Percentiles rank a stretch among this genome's conserved stretches.
phyloP scores from a whole-genome alignment of 352 stramenopile species.

The Pythium inflatum region DNA sequence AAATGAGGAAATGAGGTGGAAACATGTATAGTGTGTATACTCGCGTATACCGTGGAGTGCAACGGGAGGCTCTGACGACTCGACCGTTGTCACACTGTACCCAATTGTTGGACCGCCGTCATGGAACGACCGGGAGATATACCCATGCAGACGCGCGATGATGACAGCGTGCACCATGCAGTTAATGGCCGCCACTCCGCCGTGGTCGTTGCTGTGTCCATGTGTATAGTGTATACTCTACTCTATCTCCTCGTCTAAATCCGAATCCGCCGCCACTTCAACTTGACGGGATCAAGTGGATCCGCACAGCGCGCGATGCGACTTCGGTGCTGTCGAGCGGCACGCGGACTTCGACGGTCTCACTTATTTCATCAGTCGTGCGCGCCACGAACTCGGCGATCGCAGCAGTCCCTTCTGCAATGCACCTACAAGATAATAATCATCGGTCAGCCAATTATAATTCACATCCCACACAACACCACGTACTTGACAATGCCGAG shows the following conservation, averaged over 20 bases:
- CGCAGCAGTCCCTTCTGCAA: constrained; percentile 5
- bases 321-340: constrained; percentile 7
- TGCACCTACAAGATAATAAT: background rate
- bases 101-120: too few species aligned
- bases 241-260: background rate
- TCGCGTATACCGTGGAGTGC: background rate
- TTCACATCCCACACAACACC: background rate
- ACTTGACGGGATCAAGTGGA: background rate
- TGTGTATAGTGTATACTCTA: too few species aligned
- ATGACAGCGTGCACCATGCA: too few species aligned
- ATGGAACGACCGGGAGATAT: too few species aligned
- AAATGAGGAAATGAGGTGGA: background rate
- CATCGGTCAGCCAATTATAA: background rate
- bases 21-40: background rate
- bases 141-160: too few species aligned
- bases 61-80: too few species aligned
- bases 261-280: background rate
- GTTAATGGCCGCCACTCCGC: too few species aligned
- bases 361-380: background rate
- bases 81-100: too few species aligned
- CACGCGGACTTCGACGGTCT: background rate
- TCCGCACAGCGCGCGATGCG: background rate
- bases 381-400: background rate
- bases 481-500: constrained; percentile 30
- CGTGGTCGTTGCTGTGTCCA: too few species aligned